Evolutionary conservation across 495 filamentous ascomycete species (phyloP), one percentile per base, ranked within the genome.

Genomic region (Podospora sp.): DNA sequence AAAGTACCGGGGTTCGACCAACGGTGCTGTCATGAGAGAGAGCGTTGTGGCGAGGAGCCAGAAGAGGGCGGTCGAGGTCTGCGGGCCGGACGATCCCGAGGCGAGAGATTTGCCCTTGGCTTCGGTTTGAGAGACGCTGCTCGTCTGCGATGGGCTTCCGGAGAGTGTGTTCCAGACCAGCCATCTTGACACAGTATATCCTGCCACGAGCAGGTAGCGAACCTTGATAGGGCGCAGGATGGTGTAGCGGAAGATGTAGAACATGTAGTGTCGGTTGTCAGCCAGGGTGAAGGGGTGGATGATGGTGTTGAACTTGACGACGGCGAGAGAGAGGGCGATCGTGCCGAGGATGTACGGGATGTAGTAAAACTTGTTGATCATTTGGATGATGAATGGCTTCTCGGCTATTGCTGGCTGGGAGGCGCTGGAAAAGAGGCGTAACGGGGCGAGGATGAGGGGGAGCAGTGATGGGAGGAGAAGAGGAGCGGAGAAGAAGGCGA

Each of bases 231-330:
- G 87, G 24, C 81, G 80, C 3, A 86, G 83, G 62, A 96, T 87
- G 12, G 93, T 89, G 68, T 96, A 86, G 0, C 92, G 90, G 81
- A 99, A 98, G 65, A 95, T 82, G 77, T 99, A 99, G 79, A 99
- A 99, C 64, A 95, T 87, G 80, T 97, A 99, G 75, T 98, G 96
- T 2, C 95, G 84, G 78, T 99, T 99, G 75, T 99, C 95, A 29
- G 95, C 95, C 3, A 98, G 85, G 0, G 94, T 96, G 71, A 97
- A 99, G 0, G 95, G 95, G 75, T 99, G 95, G 62, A 99, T 87
- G 65, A 96, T 88, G 49, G 95, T 98, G 82, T 97, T 98, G 83
- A 82, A 89, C 68, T 88, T 84, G 25, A 96, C 86, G 11, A 90
- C 82, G 24, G 60, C 69, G 7, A 69, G 18, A 4, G 80, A 78